A percentile compares a stretch with the other conserved stretches of the same genome.
Evolutionary conservation across 768 basidiomycete genomes (phyloP).

Genomic region (Podaxis mareebaensis): DNA sequence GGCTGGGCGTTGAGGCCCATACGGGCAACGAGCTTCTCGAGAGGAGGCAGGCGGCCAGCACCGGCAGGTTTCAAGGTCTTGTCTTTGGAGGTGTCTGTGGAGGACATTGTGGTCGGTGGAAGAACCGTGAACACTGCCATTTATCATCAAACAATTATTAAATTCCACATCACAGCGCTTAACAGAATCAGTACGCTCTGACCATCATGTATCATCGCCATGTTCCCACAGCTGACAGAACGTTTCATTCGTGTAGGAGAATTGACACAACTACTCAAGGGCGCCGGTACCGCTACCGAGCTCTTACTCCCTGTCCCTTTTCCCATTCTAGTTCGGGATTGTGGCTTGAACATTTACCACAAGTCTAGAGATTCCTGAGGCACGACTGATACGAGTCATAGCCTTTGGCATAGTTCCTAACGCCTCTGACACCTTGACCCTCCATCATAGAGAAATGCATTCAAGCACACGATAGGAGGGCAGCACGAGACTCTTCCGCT

Average conservation of each 20-base stretch:
- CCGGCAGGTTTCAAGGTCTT: conserved; percentile 21
- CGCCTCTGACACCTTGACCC: too few relatives aligned
- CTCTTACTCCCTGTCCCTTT: too few relatives aligned
- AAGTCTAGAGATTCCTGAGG: too few relatives aligned
- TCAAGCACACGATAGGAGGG: too few relatives aligned
- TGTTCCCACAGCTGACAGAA: background rate
- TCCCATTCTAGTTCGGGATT: too few relatives aligned
- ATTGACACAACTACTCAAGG: too few relatives aligned
- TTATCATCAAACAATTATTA: conserved; percentile 5
- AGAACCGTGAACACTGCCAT: conserved; percentile 13
- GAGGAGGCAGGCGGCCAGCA: conserved; percentile 59
- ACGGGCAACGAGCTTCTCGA: conserved; percentile 81
- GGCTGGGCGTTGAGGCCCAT: conserved; percentile 49
- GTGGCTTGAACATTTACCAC: too few relatives aligned
- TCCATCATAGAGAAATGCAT: too few relatives aligned
- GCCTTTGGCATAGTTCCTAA: too few relatives aligned
- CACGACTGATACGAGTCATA: too few relatives aligned
- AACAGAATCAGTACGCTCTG: background rate
- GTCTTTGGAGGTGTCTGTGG: conserved; percentile 16
- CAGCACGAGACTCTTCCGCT: too few relatives aligned
- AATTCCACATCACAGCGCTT: conserved; percentile 7
- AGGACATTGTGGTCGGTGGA: conserved; percentile 20
- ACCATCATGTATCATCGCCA: conserved; percentile 5
- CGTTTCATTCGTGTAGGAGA: background rate
- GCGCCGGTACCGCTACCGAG: too few relatives aligned